Conservation (phyloP, 2,329 filamentous ascomycete genomes). For the Iodosphaeria phyllophila region DNA sequence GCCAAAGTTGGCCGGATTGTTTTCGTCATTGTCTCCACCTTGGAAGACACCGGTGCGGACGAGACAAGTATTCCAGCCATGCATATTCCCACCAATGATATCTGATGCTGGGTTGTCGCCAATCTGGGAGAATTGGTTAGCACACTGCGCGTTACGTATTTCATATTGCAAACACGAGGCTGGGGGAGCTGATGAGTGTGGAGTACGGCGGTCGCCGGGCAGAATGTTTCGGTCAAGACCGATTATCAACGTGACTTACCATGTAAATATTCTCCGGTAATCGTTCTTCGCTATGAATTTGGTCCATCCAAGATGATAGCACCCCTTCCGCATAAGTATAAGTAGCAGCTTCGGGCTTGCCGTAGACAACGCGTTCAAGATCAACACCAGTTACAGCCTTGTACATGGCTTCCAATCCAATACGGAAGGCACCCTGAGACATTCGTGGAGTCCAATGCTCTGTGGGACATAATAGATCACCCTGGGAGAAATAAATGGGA, state of each 20-base stretch:
- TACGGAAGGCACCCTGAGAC: slow-evolving; percentile 60
- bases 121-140: too few species aligned
- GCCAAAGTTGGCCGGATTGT: slow-evolving; percentile 62
- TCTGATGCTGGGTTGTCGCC: slow-evolving; percentile 59
- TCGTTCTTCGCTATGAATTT: slow-evolving; percentile 53
- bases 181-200: too few species aligned
- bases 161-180: too few species aligned
- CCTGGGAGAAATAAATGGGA: slow-evolving; percentile 47
- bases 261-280: slow-evolving; percentile 57
- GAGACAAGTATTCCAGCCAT: slow-evolving; percentile 66
- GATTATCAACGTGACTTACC: too few species aligned
- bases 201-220: too few species aligned
- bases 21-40: slow-evolving; percentile 55
- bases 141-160: too few species aligned
- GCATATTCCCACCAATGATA: slow-evolving; percentile 62
- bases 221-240: too few species aligned
- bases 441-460: slow-evolving; percentile 48
- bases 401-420: slow-evolving; percentile 57
- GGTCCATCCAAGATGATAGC: slow-evolving; percentile 55
- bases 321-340: slow-evolving; percentile 66
- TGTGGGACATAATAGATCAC: slow-evolving; percentile 35
- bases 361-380: slow-evolving; percentile 59
- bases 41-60: slow-evolving; percentile 66
- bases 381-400: slow-evolving; percentile 49
- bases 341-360: slow-evolving; percentile 57